Conservation (phyloP, 495 filamentous ascomycete species). For the Entonaema liquescens region DNA sequence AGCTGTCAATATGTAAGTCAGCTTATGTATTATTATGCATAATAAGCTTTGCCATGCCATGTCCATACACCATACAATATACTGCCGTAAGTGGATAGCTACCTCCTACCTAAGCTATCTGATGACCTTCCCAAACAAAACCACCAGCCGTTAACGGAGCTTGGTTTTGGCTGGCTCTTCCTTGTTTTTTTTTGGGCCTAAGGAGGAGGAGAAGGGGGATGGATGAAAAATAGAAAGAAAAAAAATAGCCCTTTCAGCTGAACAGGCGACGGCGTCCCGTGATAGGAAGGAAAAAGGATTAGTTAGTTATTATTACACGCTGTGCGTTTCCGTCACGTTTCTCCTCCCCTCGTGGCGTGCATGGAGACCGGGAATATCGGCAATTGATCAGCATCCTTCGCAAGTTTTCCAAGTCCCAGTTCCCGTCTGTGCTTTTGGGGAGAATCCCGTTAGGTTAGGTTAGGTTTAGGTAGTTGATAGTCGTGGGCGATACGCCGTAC, state of each 20-base stretch:
- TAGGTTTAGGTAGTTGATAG: no score
- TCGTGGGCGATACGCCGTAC: not conserved
- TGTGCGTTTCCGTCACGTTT: constrained; percentile 32
- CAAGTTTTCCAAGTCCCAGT: not conserved
- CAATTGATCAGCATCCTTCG: constrained; percentile 31
- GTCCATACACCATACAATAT: not conserved
- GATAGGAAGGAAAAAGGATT: constrained; percentile 5
- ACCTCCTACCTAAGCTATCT: not conserved
- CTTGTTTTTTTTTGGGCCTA: not conserved
- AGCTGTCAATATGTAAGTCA: not conserved
- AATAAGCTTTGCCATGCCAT: not conserved
- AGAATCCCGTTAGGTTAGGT: not conserved
- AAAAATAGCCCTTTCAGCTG: constrained; percentile 6
- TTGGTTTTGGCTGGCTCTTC: no score
- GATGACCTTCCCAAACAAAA: not conserved
- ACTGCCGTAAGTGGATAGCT: not conserved
- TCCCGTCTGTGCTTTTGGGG: not conserved
- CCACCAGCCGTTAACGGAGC: not conserved
- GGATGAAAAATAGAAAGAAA: no score
- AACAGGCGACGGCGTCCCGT: not conserved
- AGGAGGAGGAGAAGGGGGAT: not conserved
- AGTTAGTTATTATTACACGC: constrained; percentile 21
- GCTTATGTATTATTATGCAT: not conserved
- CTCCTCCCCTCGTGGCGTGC: constrained; percentile 38
- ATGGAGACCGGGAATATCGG: constrained; percentile 36